These are phyloP conservation scores for Scedosporium minutisporum DNA, from an alignment of 2,329 filamentous ascomycete genomes.

Conservation along the genomic window DNA sequence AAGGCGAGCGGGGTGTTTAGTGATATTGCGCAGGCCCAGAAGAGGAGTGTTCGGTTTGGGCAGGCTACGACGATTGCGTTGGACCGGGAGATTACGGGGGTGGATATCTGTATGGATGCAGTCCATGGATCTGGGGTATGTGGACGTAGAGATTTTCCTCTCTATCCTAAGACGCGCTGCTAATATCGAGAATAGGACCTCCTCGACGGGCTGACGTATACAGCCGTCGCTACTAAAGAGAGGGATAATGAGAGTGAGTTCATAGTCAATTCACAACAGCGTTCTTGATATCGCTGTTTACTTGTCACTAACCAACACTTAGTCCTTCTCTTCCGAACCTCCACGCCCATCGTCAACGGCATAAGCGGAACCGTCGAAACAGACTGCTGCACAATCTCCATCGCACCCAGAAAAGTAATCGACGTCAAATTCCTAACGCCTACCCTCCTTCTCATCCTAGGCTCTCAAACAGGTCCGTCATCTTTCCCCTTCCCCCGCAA, in stretches of 20 bases:
- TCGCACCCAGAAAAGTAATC: constrained; percentile 35
- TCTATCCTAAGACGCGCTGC: background rate
- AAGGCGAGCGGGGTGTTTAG: constrained; percentile 55
- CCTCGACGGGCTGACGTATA: constrained; percentile 26
- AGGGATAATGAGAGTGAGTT: constrained; percentile 25
- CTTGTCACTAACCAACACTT: background rate
- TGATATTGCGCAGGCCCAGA: constrained; percentile 60
- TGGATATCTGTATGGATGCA: constrained; percentile 49
- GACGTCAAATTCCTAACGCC: constrained; percentile 63
- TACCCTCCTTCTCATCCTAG: constrained; percentile 48
- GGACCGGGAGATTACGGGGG: constrained; percentile 33
- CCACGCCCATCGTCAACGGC: constrained; percentile 45
- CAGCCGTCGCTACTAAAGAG: constrained; percentile 30
- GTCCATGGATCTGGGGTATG: constrained; percentile 5
- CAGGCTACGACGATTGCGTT: constrained; percentile 37
- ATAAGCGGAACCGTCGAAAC: constrained; percentile 39
- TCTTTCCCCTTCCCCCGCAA: background rate
- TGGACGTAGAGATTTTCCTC: background rate
- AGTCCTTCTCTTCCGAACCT: constrained; percentile 50
- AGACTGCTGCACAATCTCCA: constrained; percentile 28
- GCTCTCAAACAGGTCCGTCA: constrained; percentile 13
- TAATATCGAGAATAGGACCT: background rate
- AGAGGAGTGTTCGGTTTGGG: constrained; percentile 59
- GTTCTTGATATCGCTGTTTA: background rate
- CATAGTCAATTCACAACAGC: background rate